Evolutionary conservation across 441 rosid species (phyloP), one percentile per base, ranked within the genome.

Genomic region (Cnidoscolus chayamansa): DNA sequence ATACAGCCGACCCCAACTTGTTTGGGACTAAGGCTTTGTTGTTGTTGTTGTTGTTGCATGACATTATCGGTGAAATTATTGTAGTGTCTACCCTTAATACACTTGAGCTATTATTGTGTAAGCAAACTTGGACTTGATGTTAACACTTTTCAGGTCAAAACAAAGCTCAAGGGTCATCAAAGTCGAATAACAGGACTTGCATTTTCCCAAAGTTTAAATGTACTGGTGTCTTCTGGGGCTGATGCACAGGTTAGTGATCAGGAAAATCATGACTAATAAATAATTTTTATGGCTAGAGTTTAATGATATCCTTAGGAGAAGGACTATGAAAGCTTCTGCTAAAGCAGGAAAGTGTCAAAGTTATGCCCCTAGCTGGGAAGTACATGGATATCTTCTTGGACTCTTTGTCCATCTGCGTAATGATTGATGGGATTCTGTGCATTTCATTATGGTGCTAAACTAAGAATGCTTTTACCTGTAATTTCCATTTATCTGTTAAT

Each of bases 121-220:
- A 54, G 55, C 48, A 62, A 70, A 20, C 63, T 67, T 73, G 50
- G 51, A 57, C 15, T 63, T 59, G 56, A 35, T 75, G 20, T 51
- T 75, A 61, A 70, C 72, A 84, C 86, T 53, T 70, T 60, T 72
- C 80, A 92, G 94, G 94, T 92, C 47, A 92, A 87, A 86, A 82
- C 88, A 59, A 90, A 88, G 77, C 80, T 92, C 67, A 92, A 86
- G 81, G 97, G 97, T 37, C 97, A 92, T 75, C 91, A 88, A 79
- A 87, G 84, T 58, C 84, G 85, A 72, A 84, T 90, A 68, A 88
- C 91, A 4, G 97, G 96, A 63, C 85, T 92, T 65, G 94, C 97
- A 43, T 92, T 90, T 76, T 92, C 97, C 63, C 83, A 82, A 45
- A 70, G 68, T 72, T 81, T 88, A 75, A 88, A 88, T 80, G 77